Evolutionary conservation across 2,329 filamentous ascomycete species (phyloP).

Genomic region (Fusarium phyllophilum): DNA sequence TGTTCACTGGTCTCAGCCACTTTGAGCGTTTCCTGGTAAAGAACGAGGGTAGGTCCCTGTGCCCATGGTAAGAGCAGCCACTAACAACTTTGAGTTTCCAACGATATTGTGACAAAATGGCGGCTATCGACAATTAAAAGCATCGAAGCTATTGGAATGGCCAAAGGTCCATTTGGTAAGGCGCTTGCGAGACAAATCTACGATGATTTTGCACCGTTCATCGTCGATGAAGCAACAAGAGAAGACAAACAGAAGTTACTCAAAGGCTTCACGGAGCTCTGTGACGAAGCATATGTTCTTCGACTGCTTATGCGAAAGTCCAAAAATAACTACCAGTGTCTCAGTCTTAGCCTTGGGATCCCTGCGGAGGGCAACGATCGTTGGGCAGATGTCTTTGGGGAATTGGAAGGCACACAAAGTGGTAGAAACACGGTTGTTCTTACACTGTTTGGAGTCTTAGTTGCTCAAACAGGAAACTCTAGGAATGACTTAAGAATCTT

Average conservation of each 20-base stretch:
- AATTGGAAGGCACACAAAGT: background rate
- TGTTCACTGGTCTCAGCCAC: background rate
- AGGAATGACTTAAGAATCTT: background rate
- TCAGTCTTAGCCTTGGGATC: rapidly evolving
- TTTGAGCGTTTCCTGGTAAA: background rate
- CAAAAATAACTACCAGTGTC: background rate
- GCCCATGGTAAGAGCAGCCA: background rate
- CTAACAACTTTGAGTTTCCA: background rate
- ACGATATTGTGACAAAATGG: background rate
- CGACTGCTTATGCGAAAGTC: background rate
- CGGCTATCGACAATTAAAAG: background rate
- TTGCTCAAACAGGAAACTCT: background rate
- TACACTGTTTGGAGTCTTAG: background rate
- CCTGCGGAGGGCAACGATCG: background rate
- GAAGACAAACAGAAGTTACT: background rate
- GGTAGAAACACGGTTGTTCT: background rate
- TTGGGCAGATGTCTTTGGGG: background rate
- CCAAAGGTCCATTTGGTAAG: background rate
- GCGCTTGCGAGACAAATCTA: background rate
- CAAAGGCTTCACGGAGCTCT: background rate
- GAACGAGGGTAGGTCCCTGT: background rate
- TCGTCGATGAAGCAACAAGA: background rate
- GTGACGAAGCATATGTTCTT: background rate
- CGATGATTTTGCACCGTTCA: background rate
- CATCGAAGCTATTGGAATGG: background rate